phyloP scores from a whole-genome alignment of 345 rosid genomes.

The Citrus australasica region DNA sequence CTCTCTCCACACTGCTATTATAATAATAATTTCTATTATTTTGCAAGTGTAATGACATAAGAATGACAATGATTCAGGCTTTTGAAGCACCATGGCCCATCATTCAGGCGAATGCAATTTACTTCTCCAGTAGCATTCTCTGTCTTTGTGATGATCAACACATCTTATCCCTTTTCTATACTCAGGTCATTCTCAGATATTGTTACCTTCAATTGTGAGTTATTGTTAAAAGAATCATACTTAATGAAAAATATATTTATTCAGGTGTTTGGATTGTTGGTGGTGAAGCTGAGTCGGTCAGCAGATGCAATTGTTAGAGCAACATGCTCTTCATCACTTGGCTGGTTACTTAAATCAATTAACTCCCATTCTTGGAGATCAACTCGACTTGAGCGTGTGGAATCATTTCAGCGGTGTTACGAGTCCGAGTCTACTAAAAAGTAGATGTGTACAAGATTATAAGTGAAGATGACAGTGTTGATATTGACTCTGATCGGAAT shows the following conservation, averaged over 20 bases:
- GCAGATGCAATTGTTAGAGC: constrained; percentile 82
- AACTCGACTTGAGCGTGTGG: constrained; percentile 53
- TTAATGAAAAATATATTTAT: background rate
- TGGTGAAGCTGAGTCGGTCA: constrained; percentile 75
- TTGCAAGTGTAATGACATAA: too few species aligned
- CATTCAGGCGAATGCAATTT: constrained; percentile 91
- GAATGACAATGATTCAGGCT: constrained; percentile 47
- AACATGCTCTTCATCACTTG: constrained; percentile 67
- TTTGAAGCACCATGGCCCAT: constrained; percentile 92
- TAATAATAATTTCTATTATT: too few species aligned
- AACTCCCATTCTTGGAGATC: constrained; percentile 58
- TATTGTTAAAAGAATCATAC: background rate
- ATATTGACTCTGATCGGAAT: background rate
- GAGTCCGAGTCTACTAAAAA: constrained; percentile 31
- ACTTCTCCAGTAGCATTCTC: constrained; percentile 75
- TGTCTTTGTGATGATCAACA: constrained; percentile 83
- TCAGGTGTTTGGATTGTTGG: constrained; percentile 78
- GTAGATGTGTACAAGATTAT: background rate
- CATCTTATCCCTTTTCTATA: constrained; percentile 53
- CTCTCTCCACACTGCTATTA: too few species aligned
- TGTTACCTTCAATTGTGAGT: background rate
- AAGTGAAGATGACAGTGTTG: background rate
- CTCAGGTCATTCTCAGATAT: constrained; percentile 54
- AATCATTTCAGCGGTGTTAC: constrained; percentile 33
- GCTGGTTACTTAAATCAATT: constrained; percentile 65